Conservation (phyloP, 2,329 filamentous ascomycete genomes). For the Trichoderma guizhouense region DNA sequence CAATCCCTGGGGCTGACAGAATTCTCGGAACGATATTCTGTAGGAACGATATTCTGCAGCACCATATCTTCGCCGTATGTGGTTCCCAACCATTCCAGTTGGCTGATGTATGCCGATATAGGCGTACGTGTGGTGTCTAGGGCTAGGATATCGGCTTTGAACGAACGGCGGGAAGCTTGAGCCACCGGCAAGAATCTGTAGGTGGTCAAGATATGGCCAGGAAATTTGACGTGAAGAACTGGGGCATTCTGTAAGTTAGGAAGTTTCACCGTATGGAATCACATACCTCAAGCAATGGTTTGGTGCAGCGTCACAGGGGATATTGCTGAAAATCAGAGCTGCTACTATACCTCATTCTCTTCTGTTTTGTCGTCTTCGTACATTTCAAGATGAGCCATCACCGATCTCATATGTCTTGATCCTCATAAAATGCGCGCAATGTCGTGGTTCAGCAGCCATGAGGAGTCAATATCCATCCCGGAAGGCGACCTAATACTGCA, state of each 20-base stretch:
- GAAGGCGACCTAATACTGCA: background rate
- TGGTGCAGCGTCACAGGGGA: no score
- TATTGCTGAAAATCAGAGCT: background rate
- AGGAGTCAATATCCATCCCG: background rate
- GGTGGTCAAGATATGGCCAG: background rate
- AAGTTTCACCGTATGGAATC: background rate
- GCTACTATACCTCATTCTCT: background rate
- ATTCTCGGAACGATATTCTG: no score
- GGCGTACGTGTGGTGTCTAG: no score
- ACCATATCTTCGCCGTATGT: no score
- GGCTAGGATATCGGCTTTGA: no score
- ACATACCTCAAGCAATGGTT: background rate
- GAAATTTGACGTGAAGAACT: background rate
- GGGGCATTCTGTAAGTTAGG: background rate
- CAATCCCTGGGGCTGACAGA: no score
- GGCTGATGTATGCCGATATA: no score
- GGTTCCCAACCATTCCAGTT: no score
- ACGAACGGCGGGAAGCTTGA: no score
- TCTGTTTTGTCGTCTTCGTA: background rate
- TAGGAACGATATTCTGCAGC: no score
- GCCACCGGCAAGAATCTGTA: no score
- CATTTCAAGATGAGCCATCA: background rate
- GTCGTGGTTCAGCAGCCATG: background rate
- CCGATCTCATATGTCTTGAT: no score
- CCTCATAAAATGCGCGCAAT: background rate